phyloP scores from a whole-genome alignment of 2,329 filamentous ascomycete genomes.

The Fusarium poae region DNA sequence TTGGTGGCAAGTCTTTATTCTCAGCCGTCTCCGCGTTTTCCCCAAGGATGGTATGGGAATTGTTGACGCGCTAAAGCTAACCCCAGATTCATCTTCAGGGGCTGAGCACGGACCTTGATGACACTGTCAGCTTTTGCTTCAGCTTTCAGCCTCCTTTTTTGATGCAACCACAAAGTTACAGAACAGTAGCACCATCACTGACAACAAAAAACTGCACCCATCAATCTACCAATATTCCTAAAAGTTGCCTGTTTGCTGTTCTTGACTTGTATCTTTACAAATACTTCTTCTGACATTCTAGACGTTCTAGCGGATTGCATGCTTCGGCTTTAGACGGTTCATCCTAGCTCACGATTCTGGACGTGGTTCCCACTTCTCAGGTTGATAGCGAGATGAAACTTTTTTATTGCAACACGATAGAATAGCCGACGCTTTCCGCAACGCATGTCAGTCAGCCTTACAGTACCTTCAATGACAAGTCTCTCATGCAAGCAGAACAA shows the following conservation, averaged over 20 bases:
- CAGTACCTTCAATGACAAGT: too few species aligned
- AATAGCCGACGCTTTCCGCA: constrained; percentile 26
- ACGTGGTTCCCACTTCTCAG: background rate
- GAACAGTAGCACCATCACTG: background rate
- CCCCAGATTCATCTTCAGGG: constrained; percentile 41
- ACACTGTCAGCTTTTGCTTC: constrained; percentile 11
- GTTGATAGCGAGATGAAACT: background rate
- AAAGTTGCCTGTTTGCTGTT: accelerated
- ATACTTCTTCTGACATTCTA: background rate
- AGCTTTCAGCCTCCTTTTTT: background rate
- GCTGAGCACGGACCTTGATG: constrained; percentile 18
- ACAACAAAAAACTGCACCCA: background rate
- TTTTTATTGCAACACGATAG: background rate
- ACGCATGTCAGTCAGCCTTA: background rate
- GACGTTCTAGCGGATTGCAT: background rate
- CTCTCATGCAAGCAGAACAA: too few species aligned
- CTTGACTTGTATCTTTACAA: background rate
- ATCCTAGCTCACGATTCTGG: background rate
- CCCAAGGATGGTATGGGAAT: constrained; percentile 23
- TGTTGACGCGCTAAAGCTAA: constrained; percentile 37
- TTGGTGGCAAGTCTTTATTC: background rate
- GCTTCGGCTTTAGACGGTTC: constrained; percentile 29
- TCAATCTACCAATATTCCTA: accelerated
- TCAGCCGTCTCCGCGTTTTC: constrained; percentile 16
- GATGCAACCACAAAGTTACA: background rate